phyloP scores from a whole-genome alignment of 176 grass and related monocot species.

The Hordeum marinum region DNA sequence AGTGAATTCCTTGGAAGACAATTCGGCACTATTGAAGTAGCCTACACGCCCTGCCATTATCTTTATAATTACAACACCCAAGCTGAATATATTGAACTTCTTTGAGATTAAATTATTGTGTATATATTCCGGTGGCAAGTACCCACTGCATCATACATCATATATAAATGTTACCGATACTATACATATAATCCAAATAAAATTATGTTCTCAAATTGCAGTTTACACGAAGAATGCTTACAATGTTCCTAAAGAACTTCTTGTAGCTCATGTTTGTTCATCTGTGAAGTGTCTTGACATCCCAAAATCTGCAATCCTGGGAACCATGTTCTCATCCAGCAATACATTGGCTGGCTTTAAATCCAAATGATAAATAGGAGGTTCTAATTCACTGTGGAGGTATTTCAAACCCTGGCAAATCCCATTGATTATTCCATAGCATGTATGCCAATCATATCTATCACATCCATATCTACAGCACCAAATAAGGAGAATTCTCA shows the following conservation, averaged over 20 bases:
- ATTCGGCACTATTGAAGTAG: background rate
- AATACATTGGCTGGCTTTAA: background rate
- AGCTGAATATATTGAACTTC: background rate
- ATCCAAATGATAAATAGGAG: background rate
- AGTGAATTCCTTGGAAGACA: background rate
- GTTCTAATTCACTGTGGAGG: background rate
- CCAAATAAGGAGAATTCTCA: background rate
- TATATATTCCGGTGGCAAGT: background rate
- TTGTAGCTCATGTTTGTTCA: background rate
- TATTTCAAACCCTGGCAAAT: background rate
- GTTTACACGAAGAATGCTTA: background rate
- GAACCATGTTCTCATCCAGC: background rate
- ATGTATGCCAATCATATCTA: background rate
- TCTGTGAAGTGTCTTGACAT: background rate
- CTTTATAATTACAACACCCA: background rate
- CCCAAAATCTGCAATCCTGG: background rate
- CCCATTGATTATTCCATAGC: background rate
- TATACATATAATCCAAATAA: background rate
- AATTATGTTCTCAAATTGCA: background rate
- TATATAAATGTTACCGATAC: background rate
- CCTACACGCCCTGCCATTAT: background rate
- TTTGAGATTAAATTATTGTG: background rate
- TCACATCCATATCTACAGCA: background rate
- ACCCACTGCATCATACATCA: background rate
- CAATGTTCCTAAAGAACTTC: background rate